phyloP scores from a whole-genome alignment of 495 filamentous ascomycete genomes.

The Neurospora cerealis region DNA sequence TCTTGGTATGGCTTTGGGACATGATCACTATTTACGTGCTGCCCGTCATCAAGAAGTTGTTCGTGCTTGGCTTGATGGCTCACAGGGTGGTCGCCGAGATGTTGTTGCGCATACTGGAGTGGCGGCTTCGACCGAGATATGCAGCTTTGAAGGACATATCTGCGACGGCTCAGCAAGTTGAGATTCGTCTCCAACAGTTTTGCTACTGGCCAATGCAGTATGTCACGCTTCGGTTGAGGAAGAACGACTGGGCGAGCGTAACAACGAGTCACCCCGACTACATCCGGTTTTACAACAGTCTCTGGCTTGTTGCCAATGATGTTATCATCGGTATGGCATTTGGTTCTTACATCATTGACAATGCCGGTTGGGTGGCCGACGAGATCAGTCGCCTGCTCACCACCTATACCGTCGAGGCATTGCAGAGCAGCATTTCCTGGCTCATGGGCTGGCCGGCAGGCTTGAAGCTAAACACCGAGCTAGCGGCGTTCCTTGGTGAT shows the following conservation, averaged over 20 bases:
- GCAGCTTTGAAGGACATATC: constrained; percentile 91
- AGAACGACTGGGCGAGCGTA: constrained; percentile 90
- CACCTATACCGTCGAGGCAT: constrained; percentile 77
- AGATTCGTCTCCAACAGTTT: constrained; percentile 95
- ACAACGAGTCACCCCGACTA: constrained; percentile 95
- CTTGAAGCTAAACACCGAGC: constrained; percentile 90
- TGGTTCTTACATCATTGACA: constrained; percentile 95
- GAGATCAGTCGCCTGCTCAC: constrained; percentile 71
- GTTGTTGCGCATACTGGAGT: constrained; percentile 73
- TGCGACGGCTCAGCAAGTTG: constrained; percentile 95
- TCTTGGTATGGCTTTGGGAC: constrained; percentile 58
- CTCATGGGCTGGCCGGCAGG: constrained; percentile 98
- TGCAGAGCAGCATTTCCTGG: constrained; percentile 87
- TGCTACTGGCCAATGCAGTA: constrained; percentile 99
- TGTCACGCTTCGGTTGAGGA: constrained; percentile 74
- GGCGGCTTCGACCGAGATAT: constrained; percentile 69
- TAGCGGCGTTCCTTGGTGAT: constrained; percentile 87
- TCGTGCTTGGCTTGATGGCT: constrained; percentile 67
- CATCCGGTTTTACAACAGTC: constrained; percentile 96
- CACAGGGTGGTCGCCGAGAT: constrained; percentile 76
- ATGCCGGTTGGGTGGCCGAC: constrained; percentile 72
- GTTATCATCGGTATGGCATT: constrained; percentile 96
- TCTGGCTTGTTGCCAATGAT: constrained; percentile 98
- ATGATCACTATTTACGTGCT: constrained; percentile 66
- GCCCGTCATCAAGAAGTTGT: constrained; percentile 62